phyloP scores from a whole-genome alignment of 192 early-diverging fungal genomes.

The Geosiphon pyriformis region DNA sequence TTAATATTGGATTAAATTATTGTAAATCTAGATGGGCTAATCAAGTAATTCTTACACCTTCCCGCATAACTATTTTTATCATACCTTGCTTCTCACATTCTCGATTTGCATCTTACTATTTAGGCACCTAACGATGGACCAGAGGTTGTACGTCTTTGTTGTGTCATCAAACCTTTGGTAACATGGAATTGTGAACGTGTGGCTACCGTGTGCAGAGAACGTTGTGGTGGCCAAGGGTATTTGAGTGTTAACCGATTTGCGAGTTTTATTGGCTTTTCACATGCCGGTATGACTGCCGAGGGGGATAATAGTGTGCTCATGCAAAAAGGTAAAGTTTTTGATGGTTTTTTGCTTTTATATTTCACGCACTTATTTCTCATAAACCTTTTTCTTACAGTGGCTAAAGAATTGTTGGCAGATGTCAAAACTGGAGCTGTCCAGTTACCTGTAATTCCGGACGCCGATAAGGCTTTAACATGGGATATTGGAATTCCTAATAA shows the following conservation, averaged over 20 bases:
- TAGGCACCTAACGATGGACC: slow-evolving; percentile 42
- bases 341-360: no score
- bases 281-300: slow-evolving; percentile 77
- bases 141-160: slow-evolving; percentile 65
- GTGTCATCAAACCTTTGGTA: slow-evolving; percentile 72
- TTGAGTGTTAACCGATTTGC: slow-evolving; percentile 61
- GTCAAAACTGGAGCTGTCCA: slow-evolving; percentile 41
- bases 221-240: slow-evolving; percentile 75
- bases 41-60: no score
- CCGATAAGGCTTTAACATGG: slow-evolving; percentile 39
- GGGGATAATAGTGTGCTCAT: slow-evolving; percentile 74
- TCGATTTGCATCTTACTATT: slow-evolving; percentile 1
- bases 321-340: slow-evolving; percentile 55
- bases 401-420: slow-evolving; percentile 63
- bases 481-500: slow-evolving; percentile 40
- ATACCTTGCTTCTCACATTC: neutral
- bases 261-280: slow-evolving; percentile 61
- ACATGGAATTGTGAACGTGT: slow-evolving; percentile 69
- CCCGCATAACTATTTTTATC: neutral
- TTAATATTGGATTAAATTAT: slow-evolving; percentile 78
- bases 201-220: slow-evolving; percentile 64
- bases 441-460: slow-evolving; percentile 37
- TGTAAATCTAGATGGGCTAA: slow-evolving; percentile 61
- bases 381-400: slow-evolving; percentile 30
- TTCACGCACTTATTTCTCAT: no score